Evolutionary conservation across 2,329 filamentous ascomycete genomes (phyloP), one percentile per base, ranked within the genome.

Genomic region (Curvularia spicifera): DNA sequence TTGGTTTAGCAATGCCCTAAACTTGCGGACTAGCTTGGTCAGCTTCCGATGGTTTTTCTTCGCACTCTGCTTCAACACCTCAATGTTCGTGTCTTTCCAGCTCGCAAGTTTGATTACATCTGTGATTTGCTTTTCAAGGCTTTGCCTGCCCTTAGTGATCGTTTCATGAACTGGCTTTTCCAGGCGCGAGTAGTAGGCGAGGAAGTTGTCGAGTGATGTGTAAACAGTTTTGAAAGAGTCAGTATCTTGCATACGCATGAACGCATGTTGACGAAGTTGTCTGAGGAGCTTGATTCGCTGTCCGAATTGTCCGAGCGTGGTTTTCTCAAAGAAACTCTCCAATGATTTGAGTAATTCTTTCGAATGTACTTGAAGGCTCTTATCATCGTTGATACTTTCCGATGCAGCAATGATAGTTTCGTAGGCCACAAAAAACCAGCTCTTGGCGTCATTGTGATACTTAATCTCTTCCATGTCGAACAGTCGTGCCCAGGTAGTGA

Each of bases 1-100:
- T 73, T 93, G 90, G 20, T 87, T 87, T 18, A 99, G 83, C 10
- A 96, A 78, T 18, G 84, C 84, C 42, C 95, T 87, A 78, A 97
- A 99, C 78, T 97, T 98, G 54, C 91, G 86, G 44, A 99, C 90
- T 35, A 97, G 82, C 67, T 91, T 91, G 80, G 97, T 97, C 1
- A 99, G 84, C 76, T 97, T 97, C 69, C 90, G 87, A 72, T 99
- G 95, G 20, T 93, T 97, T 59, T 89, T 89, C 68, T 90, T 89
- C 1, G 95, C 93, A 76, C 94, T 98, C 71, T 97, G 93, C 65
- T 89, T 87, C 15, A 99, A 81, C 0, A 92, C 91, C 47, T 89
- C 89, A 61, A 99, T 96, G 70, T 98, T 99, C 22, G 91, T 97
- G 68, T 99, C 95, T 75, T 96, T 97, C 96, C 96, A 99, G 76